Conservation (phyloP, 164 flowering plant species). For the Tinospora cordifolia region DNA sequence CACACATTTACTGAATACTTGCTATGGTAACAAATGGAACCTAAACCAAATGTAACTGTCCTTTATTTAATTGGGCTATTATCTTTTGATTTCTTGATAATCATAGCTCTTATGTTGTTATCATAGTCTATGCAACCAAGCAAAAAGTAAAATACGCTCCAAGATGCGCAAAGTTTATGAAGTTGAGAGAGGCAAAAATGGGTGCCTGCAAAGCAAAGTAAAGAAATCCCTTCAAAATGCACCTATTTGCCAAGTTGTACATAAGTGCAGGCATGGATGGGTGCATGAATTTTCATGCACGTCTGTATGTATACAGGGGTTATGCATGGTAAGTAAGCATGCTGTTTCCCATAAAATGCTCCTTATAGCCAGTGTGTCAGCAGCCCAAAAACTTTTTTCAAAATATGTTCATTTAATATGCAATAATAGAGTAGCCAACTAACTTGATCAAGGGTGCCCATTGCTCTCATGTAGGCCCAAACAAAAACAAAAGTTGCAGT, state of each 20-base stretch:
- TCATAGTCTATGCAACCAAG: too few relatives aligned
- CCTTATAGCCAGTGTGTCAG: constrained; percentile 1
- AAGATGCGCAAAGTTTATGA: too few relatives aligned
- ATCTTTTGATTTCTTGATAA: too few relatives aligned
- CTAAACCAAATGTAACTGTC: too few relatives aligned
- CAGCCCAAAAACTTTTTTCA: not conserved
- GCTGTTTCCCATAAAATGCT: not conserved
- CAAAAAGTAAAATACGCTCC: too few relatives aligned
- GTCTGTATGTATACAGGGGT: not conserved
- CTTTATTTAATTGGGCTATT: too few relatives aligned
- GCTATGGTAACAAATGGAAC: too few relatives aligned
- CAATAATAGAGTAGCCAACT: not conserved
- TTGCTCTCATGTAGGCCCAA: constrained; percentile 3
- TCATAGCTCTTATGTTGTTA: too few relatives aligned
- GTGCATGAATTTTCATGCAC: too few relatives aligned
- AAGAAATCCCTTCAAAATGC: not conserved
- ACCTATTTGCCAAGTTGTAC: not conserved
- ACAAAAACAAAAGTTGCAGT: not conserved
- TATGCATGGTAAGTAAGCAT: not conserved
- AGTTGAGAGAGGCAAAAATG: too few relatives aligned
- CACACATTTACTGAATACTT: too few relatives aligned
- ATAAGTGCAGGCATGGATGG: not conserved
- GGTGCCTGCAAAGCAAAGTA: too few relatives aligned
- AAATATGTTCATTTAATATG: not conserved
- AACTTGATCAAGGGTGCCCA: constrained; percentile 2